Base-by-base conservation (phyloP, 495 filamentous ascomycete genomes). In the Daldinia loculata region DNA sequence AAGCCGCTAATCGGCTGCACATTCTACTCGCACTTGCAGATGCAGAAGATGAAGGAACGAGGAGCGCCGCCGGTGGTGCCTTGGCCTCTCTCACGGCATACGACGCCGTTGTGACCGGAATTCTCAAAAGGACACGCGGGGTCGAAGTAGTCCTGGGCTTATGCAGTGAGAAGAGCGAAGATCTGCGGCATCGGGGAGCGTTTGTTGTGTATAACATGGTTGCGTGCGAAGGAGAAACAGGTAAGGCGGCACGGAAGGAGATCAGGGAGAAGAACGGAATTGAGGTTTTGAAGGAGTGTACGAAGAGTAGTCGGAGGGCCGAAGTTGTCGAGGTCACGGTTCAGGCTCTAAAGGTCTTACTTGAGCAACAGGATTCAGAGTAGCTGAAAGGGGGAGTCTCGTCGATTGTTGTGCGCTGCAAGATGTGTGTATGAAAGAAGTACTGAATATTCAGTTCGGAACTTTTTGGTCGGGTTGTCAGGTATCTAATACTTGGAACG, bases 1-100 rank as follows among this genome's bases (percentile, higher is more conserved):
- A 87, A 57, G 91, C 93, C 1, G 82, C 81, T 2, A 90, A 93
- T 60, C 84, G 94, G 19, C 76, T 98, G 57, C 91, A 95, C 72
- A 87, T 98, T 26, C 77, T 99, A 11, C 85, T 97, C 14, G 95
- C 95, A 4, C 86, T 98, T 22, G 89, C 93, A 4, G 95, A 98
- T 74, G 88, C 90, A 1, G 91, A 97, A 61, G 93, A 97, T 72
- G 76, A 85, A 29, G 88, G 85, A 9, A 97, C 95, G 5, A 83
- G 95, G 52, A 87, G 88, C 62, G 95, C 93, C 0, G 93, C 95
- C 4, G 95, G 93, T 9, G 95, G 95, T 0, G 95, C 92, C 0
- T 75, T 99, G 57, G 95, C 95, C 14, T 90, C 90, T 81, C 75
- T 99, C 63, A 92, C 92, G 0, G 89, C 90, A 55, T 94, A 88